Conservation (phyloP, 2,329 filamentous ascomycete species). For the Cytospora paraplurivora region DNA sequence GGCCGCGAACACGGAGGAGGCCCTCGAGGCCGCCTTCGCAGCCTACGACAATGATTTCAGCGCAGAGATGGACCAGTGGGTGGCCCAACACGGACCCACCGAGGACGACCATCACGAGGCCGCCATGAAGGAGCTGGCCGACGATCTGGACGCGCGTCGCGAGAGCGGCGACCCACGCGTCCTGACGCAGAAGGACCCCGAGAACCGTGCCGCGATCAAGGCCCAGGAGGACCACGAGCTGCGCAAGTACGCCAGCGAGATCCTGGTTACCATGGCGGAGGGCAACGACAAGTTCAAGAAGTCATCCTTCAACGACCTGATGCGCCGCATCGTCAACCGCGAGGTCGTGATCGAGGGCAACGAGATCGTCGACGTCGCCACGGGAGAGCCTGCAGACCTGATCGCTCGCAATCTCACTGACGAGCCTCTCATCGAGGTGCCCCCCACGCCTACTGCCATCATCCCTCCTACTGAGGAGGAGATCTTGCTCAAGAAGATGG, state of each 20-base stretch:
- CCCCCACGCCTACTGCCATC: conserved; percentile 12
- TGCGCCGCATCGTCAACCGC: conserved; percentile 72
- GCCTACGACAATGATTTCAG: conserved; percentile 36
- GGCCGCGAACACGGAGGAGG: conserved; percentile 30
- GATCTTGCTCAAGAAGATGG: neutral
- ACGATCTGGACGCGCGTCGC: conserved; percentile 30
- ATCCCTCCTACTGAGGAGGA: conserved; percentile 14
- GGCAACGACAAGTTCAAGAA: conserved; percentile 77
- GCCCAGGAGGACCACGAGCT: conserved; percentile 65
- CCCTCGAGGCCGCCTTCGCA: conserved; percentile 36
- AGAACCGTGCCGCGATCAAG: conserved; percentile 35
- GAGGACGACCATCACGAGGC: conserved; percentile 32
- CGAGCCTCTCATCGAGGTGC: conserved; percentile 12
- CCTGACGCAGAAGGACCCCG: conserved; percentile 37
- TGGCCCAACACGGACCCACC: conserved; percentile 37
- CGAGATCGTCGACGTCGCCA: conserved; percentile 54
- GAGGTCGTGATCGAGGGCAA: conserved; percentile 75
- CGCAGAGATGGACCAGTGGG: conserved; percentile 38
- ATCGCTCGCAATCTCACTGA: neutral
- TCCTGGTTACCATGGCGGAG: conserved; percentile 68
- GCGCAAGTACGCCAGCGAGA: conserved; percentile 68
- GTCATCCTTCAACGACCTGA: conserved; percentile 74
- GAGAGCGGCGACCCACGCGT: conserved; percentile 29
- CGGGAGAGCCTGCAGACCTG: conserved; percentile 21
- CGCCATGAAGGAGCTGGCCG: conserved; percentile 22